phyloP scores from a whole-genome alignment of 2,329 filamentous ascomycete species.

The Aphanocladium album region DNA sequence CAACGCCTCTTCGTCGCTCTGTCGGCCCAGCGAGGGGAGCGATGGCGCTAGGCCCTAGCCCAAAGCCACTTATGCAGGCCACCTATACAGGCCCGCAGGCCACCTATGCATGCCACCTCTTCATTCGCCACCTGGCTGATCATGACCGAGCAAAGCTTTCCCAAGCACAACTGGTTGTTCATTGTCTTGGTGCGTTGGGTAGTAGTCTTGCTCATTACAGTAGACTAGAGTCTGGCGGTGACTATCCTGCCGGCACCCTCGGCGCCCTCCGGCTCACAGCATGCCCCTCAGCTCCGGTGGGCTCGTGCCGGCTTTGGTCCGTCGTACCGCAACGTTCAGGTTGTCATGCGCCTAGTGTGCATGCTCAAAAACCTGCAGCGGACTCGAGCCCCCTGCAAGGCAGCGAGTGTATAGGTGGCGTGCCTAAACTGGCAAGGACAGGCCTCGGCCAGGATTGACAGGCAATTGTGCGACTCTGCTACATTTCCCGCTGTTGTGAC shows the following conservation, averaged over 20 bases:
- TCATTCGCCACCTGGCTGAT: neutral
- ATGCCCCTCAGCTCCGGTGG: too few relatives aligned
- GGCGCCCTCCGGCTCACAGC: neutral
- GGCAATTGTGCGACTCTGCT: neutral
- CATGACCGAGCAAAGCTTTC: neutral
- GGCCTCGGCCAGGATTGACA: neutral
- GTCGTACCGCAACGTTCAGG: neutral
- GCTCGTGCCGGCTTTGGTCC: neutral
- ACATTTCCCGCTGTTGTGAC: too few relatives aligned
- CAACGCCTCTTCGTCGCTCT: too few relatives aligned
- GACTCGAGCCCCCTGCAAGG: neutral
- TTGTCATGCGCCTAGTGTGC: neutral
- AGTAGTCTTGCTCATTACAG: too few relatives aligned
- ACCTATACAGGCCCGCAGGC: neutral
- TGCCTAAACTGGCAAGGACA: constrained; percentile 1
- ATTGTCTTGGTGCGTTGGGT: neutral
- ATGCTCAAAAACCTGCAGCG: too few relatives aligned
- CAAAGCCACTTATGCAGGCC: constrained; percentile 5
- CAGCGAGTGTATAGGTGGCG: constrained; percentile 10
- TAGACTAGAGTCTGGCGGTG: too few relatives aligned
- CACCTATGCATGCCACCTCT: constrained; percentile 6
- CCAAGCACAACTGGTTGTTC: neutral
- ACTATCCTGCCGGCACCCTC: neutral
- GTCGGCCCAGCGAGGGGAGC: neutral
- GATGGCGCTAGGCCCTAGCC: constrained; percentile 3